phyloP scores from a whole-genome alignment of 2,329 filamentous ascomycete genomes.

The Basipetospora chlamydospora region DNA sequence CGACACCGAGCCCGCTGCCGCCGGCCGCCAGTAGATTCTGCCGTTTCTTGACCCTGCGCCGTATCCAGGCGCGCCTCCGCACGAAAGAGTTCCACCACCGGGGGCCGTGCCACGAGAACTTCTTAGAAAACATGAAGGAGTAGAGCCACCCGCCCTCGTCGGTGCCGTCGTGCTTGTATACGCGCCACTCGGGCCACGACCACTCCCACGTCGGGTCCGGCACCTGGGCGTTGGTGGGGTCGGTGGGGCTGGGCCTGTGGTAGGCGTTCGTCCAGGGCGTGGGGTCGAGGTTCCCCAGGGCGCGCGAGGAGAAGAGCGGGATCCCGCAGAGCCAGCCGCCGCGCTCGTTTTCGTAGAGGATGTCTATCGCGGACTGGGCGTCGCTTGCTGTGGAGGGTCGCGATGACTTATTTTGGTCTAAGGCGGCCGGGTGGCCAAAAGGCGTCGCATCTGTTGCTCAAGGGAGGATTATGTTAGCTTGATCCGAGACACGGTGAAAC shows the following conservation, averaged over 20 bases:
- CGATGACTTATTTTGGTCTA: too few relatives aligned
- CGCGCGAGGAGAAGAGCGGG: constrained; percentile 75
- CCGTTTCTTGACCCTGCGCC: constrained; percentile 53
- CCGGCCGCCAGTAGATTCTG: background rate
- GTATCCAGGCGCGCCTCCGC: constrained; percentile 74
- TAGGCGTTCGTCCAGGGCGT: constrained; percentile 68
- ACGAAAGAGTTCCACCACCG: constrained; percentile 94
- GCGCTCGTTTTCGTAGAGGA: constrained; percentile 91
- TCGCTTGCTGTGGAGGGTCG: too few relatives aligned
- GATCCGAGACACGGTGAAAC: too few relatives aligned
- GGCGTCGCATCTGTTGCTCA: too few relatives aligned
- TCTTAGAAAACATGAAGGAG: constrained; percentile 67
- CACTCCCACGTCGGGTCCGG: constrained; percentile 94
- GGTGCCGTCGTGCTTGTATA: constrained; percentile 60
- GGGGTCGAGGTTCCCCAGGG: constrained; percentile 75
- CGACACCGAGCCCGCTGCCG: constrained; percentile 5
- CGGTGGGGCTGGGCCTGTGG: constrained; percentile 44
- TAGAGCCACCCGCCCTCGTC: constrained; percentile 96
- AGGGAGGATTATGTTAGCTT: too few relatives aligned
- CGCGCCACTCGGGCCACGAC: constrained; percentile 53
- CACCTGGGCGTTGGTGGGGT: constrained; percentile 75
- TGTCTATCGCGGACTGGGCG: constrained; percentile 52
- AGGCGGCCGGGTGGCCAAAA: too few relatives aligned
- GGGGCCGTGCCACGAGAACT: constrained; percentile 74
- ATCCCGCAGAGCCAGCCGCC: constrained; percentile 81